Base-by-base conservation (phyloP, 305 asterid genomes). In the Ilex paraguariensis region DNA sequence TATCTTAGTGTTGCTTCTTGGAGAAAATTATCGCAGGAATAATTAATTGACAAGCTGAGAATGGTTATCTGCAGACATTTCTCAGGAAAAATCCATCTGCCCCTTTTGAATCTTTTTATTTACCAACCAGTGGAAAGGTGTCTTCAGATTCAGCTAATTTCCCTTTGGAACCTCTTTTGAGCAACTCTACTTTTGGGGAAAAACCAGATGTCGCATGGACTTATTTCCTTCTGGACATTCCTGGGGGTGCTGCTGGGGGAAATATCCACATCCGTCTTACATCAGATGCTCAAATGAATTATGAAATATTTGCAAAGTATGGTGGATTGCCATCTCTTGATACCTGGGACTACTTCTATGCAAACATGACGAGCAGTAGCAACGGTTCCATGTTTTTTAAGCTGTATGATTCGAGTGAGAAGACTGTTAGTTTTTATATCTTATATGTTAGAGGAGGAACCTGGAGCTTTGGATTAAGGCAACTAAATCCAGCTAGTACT, bases 351-450 rank as follows among this genome's bases (percentile, higher is more conserved):
- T 94, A 94, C 83, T 90, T 77, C 69, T 86, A 81, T 36, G 77
- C 81, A 51, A 94, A 88, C 77, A 70, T 79, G 76, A 77, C 96
- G 16, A 88, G 79, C 68, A 86, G 75, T 74, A 88, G 96, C 79
- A 79, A 84, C 13, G 92, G 89, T 61, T 90, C 99, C 66, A 84
- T 83, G 88, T 94, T 87, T 66, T 90, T 94, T 75, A 90, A 84
- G 88, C 46, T 82, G 56, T 84, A 90, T 51, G 96, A 87, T 70
- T 75, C 88, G 8, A 75, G 75, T 50, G 93, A 85, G 48, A 72
- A 74, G 55, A 71, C 72, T 13, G 70, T 94, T 59, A 82, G 82
- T 81, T 90, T 94, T 65, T 94, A 88, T 70, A 66, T 94, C 45
- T 66, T 94, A 31, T 90, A 87, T 57, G 85, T 75, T 21, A 71